A percentile compares a stretch with the other conserved stretches of the same genome.
These are phyloP conservation scores for Phialophora verrucosa DNA, from an alignment of 2,329 filamentous ascomycete genomes.

Conservation along the genomic window DNA sequence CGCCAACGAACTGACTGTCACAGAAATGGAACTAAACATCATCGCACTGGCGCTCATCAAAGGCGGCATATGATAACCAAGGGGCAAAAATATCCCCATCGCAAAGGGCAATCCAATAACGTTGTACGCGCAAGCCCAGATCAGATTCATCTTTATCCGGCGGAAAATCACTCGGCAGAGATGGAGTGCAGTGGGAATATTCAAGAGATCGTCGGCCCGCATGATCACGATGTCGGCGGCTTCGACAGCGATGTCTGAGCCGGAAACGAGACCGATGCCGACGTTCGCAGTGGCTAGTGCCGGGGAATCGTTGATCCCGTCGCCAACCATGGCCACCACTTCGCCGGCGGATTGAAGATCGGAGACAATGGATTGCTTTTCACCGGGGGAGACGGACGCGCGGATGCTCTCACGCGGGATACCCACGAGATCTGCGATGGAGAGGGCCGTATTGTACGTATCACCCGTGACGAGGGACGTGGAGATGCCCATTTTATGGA, in stretches of 20 bases:
- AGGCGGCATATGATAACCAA: slow-evolving; percentile 80
- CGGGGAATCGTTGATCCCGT: slow-evolving; percentile 98
- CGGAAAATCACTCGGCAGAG: slow-evolving; percentile 84
- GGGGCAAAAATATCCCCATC: slow-evolving; percentile 92
- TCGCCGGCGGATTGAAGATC: slow-evolving; percentile 75
- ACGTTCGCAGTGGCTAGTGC: slow-evolving; percentile 91
- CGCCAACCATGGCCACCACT: slow-evolving; percentile 93
- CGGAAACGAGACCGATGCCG: slow-evolving; percentile 88
- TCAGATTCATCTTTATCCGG: slow-evolving; percentile 90
- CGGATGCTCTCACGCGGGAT: slow-evolving; percentile 77
- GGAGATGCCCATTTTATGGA: slow-evolving; percentile 82
- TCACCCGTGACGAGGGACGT: slow-evolving; percentile 95
- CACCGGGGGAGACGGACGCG: slow-evolving; percentile 85
- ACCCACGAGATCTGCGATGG: slow-evolving; percentile 81
- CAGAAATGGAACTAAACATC: slow-evolving; percentile 89
- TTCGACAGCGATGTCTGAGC: slow-evolving; percentile 97
- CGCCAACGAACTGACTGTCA: slow-evolving; percentile 81
- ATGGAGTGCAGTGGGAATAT: slow-evolving; percentile 84
- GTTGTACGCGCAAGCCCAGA: slow-evolving; percentile 95
- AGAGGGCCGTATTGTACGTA: slow-evolving; percentile 79
- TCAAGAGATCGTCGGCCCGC: slow-evolving; percentile 87
- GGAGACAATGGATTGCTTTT: slow-evolving; percentile 86
- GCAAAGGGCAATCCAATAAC: slow-evolving; percentile 88
- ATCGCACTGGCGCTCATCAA: slow-evolving; percentile 94
- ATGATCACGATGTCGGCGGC: slow-evolving; percentile 96